Conservation (phyloP, 1,284 basidiomycete species). For the Leccinum pallidistipes region DNA sequence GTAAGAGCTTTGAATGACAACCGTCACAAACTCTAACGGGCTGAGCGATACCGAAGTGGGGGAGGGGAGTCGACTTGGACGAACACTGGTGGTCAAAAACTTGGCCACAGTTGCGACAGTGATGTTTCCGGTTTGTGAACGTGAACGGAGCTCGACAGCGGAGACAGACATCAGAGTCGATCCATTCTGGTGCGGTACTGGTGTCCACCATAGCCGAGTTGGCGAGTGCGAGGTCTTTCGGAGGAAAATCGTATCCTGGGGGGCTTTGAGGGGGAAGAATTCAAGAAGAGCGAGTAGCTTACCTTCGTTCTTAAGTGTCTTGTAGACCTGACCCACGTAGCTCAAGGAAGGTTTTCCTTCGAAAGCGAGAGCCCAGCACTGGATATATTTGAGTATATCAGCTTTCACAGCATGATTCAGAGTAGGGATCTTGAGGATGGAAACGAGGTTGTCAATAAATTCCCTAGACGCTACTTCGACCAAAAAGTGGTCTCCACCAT, state of each 20-base stretch:
- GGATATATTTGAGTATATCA: constrained; percentile 77
- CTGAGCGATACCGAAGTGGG: constrained; percentile 93
- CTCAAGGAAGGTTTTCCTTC: constrained; percentile 76
- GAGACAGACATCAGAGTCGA: constrained; percentile 93
- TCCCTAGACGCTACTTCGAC: constrained; percentile 83
- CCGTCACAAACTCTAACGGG: constrained; percentile 95
- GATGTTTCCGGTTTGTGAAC: constrained; percentile 97
- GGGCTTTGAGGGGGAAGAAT: constrained; percentile 27
- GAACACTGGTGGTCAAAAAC: constrained; percentile 97
- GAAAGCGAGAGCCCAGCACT: constrained; percentile 93
- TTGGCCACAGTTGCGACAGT: constrained; percentile 97
- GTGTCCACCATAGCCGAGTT: constrained; percentile 87
- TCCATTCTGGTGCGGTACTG: constrained; percentile 92
- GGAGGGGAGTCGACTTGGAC: constrained; percentile 80
- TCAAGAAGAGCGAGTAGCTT: constrained; percentile 17
- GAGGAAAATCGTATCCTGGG: constrained; percentile 76
- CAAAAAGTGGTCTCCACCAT: constrained; percentile 93
- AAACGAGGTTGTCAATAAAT: constrained; percentile 91
- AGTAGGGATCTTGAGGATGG: constrained; percentile 71
- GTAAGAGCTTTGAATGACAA: constrained; percentile 76
- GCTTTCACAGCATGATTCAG: constrained; percentile 85
- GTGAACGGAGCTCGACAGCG: constrained; percentile 91
- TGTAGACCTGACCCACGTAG: constrained; percentile 82
- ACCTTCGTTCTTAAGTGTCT: constrained; percentile 76
- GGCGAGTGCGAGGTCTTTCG: constrained; percentile 66